Conservation (phyloP, 768 basidiomycete genomes). For the Calocera viscosa region DNA sequence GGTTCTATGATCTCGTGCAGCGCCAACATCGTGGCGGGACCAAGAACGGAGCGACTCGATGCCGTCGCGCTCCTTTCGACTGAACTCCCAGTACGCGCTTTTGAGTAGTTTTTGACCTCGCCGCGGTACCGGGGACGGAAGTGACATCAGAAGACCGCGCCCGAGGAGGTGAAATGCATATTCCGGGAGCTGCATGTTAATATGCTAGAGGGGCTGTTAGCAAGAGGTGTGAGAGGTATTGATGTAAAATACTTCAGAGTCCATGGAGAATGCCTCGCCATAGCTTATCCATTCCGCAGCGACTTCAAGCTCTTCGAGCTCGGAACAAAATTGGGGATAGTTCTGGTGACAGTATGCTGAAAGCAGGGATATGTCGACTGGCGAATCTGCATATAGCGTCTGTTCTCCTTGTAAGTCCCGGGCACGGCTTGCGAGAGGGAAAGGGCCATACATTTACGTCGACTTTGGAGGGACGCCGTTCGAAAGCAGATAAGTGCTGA, state of each 20-base stretch:
- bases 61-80: constrained; percentile 19
- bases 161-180: constrained; percentile 78
- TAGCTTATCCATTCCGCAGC: constrained; percentile 66
- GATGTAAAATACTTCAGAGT: constrained; percentile 19
- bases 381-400: constrained; percentile 68
- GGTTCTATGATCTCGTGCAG: constrained; percentile 20
- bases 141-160: constrained; percentile 69
- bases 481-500: constrained; percentile 43
- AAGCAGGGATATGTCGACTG: constrained; percentile 82
- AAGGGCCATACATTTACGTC: constrained; percentile 48
- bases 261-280: constrained; percentile 48
- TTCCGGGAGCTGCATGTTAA: constrained; percentile 35
- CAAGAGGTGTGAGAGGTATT: constrained; percentile 8
- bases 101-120: constrained; percentile 74
- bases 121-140: constrained; percentile 75
- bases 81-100: constrained; percentile 69
- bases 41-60: background rate
- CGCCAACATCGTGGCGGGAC: background rate
- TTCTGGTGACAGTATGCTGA: constrained; percentile 91
- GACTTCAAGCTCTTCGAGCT: constrained; percentile 58
- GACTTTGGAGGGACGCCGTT: constrained; percentile 57
- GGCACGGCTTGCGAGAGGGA: too few species aligned
- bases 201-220: background rate
- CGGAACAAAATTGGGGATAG: constrained; percentile 69
- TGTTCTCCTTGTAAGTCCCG: too few species aligned